Percentiles rank a stretch among this genome's conserved stretches.
These are phyloP conservation scores for Colletotrichum magnum DNA, from an alignment of 2,329 filamentous ascomycete species.

Conservation along the genomic window DNA sequence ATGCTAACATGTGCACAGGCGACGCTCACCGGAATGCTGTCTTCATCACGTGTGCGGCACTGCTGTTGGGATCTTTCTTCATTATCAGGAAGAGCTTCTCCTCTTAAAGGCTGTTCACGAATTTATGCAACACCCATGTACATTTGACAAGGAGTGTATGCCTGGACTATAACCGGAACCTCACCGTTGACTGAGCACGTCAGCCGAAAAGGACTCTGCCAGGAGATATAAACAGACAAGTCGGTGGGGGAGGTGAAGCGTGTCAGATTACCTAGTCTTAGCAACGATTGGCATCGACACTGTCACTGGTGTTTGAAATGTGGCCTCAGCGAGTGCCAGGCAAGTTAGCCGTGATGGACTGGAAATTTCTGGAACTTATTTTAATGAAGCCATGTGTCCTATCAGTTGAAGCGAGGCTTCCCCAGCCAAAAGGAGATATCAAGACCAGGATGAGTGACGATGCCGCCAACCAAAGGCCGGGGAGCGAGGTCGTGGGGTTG, in stretches of 20 bases:
- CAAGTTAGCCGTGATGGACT: constrained; percentile 1
- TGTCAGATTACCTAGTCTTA: neutral
- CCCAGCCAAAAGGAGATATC: constrained; percentile 20
- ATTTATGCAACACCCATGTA: neutral
- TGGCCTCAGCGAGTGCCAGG: neutral
- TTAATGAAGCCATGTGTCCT: constrained; percentile 21
- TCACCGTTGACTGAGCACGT: neutral
- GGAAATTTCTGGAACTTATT: constrained; percentile 26
- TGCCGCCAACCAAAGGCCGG: constrained; percentile 31
- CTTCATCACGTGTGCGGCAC: constrained; percentile 44
- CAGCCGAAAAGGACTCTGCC: neutral
- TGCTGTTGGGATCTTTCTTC: constrained; percentile 42
- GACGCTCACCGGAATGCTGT: constrained; percentile 48
- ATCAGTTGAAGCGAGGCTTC: constrained; percentile 26
- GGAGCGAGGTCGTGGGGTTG: constrained; percentile 20
- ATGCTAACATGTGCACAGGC: constrained; percentile 41
- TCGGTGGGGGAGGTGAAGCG: neutral
- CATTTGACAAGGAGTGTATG: neutral
- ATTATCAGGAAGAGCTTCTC: constrained; percentile 42
- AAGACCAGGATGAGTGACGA: constrained; percentile 9
- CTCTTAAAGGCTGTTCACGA: neutral
- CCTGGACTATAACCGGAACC: neutral
- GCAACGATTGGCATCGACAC: too few species aligned
- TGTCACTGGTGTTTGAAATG: neutral
- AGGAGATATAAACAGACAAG: neutral